Evolutionary conservation across 148 eudicot species (phyloP), one percentile per base, ranked within the genome.

Genomic region (Suaeda aralocaspica): DNA sequence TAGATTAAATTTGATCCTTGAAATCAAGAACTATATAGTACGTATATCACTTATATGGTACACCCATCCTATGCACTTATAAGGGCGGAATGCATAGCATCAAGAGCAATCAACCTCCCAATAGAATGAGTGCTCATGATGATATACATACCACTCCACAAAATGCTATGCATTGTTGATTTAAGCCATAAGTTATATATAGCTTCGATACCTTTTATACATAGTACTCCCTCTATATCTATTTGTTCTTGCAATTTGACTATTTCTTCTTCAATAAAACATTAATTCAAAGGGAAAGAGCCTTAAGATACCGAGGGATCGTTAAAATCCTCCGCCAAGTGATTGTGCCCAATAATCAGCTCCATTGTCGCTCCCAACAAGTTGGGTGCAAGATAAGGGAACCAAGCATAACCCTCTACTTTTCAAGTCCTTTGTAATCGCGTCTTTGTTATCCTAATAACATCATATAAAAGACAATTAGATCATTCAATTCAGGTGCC

Each of bases 401-500:
- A 90, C 92, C 85, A 90, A 83, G 74, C 96, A 85, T 67, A 90
- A 50, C 49, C 96, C 96, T 79, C 79, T 81, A 74, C 90, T 86
- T 73, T 80, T 84, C 81, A 87, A 83, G 76, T 90, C 96, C 67
- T 64, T 89, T 63, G 49, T 21, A n/a, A n/a, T n/a, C 26, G 26
- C 75, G 41, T 72, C 84, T 42, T 79, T 69, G 41, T 52, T 67
- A 4, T 73, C 87, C 84, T 84, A 75, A 24, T 67, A 26, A 69
- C 53, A 69, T 28, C 2, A 9, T 28, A 2, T 11, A 5, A 29
- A 29, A 9, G 34, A 61, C n/a, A n/a, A n/a, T n/a, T n/a, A n/a
- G n/a, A n/a, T n/a, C n/a, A n/a, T n/a, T n/a, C n/a, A n/a, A n/a
- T n/a, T n/a, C n/a, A n/a, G n/a, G n/a, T n/a, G n/a, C n/a, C n/a